A percentile compares a stretch with the other conserved stretches of the same genome.
Conservation (phyloP, 257 asterid species). For the Fraxinus americana region DNA sequence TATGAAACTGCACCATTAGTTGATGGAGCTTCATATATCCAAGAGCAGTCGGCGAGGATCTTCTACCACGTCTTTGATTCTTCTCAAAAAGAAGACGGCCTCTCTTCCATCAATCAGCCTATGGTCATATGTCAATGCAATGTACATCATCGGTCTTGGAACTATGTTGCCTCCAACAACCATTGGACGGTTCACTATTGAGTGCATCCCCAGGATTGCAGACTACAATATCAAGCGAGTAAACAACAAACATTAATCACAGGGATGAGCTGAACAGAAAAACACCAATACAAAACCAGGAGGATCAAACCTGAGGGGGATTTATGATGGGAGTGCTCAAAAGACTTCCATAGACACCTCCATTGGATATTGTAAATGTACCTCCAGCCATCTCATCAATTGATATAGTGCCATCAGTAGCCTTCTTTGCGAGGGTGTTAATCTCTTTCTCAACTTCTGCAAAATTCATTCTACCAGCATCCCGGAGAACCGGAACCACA, state of each 20-base stretch:
- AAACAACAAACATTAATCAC: not conserved
- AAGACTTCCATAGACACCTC: slow-evolving; percentile 99
- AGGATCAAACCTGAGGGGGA: slow-evolving; percentile 85
- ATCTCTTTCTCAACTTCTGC: slow-evolving; percentile 97
- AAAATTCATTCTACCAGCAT: slow-evolving; percentile 85
- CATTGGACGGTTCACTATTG: slow-evolving; percentile 95
- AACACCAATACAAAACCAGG: not conserved
- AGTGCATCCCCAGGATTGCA: slow-evolving; percentile 98
- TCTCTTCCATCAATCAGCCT: slow-evolving; percentile 99
- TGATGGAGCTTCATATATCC: slow-evolving; percentile 56
- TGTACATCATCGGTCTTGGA: slow-evolving; percentile 96
- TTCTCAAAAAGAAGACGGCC: slow-evolving; percentile 90
- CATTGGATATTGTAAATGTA: slow-evolving; percentile 92
- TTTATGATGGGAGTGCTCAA: slow-evolving; percentile 96
- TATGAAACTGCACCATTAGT: slow-evolving; percentile 4
- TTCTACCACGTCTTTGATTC: slow-evolving; percentile 94
- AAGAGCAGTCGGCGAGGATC: slow-evolving; percentile 93
- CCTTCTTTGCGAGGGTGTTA: slow-evolving; percentile 88
- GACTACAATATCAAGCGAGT: slow-evolving; percentile 54
- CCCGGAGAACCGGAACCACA: slow-evolving; percentile 96
- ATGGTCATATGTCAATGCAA: slow-evolving; percentile 92
- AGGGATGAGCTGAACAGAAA: not conserved
- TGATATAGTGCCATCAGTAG: slow-evolving; percentile 83
- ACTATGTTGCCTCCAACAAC: slow-evolving; percentile 87
- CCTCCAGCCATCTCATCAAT: slow-evolving; percentile 99